phyloP scores from a whole-genome alignment of 352 stramenopile species.

The Phytopythium sindhum region DNA sequence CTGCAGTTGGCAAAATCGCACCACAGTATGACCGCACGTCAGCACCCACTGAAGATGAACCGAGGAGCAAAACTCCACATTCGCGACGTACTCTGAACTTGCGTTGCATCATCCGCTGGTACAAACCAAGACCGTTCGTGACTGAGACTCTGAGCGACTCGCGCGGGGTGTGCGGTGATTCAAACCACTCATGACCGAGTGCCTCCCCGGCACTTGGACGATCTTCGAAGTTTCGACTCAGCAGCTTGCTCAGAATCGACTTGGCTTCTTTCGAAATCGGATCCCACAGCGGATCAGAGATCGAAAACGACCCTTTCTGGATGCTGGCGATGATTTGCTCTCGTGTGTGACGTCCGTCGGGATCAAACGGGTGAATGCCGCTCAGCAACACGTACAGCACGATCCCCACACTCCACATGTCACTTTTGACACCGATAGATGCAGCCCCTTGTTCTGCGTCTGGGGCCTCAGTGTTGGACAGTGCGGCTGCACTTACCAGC shows the following conservation, averaged over 20 bases:
- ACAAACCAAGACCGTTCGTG: slow-evolving; percentile 44
- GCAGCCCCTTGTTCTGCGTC: slow-evolving; percentile 14
- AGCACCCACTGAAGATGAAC: not conserved
- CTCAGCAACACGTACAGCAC: slow-evolving; percentile 88
- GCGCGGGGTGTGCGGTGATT: slow-evolving; percentile 35
- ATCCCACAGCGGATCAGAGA: slow-evolving; percentile 42
- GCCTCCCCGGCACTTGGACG: slow-evolving; percentile 32
- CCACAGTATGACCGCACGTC: not conserved
- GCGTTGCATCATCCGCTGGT: slow-evolving; percentile 54
- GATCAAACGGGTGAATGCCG: slow-evolving; percentile 72
- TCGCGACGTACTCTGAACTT: slow-evolving; percentile 51
- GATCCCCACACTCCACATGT: slow-evolving; percentile 88
- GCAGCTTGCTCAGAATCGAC: slow-evolving; percentile 32
- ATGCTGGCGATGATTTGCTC: slow-evolving; percentile 75
- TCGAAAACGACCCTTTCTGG: slow-evolving; percentile 33
- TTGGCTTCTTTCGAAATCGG: slow-evolving; percentile 52
- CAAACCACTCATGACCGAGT: slow-evolving; percentile 50
- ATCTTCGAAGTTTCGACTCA: slow-evolving; percentile 24
- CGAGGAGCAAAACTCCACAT: not conserved
- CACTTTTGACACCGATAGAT: slow-evolving; percentile 29
- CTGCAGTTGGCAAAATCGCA: slow-evolving; percentile 11
- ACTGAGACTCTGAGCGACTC: slow-evolving; percentile 46
- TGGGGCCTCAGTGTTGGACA: not conserved
- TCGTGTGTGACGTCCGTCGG: slow-evolving; percentile 57
- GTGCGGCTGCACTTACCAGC: not conserved